These are phyloP conservation scores for Yamadazyma kitorensis DNA, from an alignment of 805 yeast genomes.

Conservation along the genomic window DNA sequence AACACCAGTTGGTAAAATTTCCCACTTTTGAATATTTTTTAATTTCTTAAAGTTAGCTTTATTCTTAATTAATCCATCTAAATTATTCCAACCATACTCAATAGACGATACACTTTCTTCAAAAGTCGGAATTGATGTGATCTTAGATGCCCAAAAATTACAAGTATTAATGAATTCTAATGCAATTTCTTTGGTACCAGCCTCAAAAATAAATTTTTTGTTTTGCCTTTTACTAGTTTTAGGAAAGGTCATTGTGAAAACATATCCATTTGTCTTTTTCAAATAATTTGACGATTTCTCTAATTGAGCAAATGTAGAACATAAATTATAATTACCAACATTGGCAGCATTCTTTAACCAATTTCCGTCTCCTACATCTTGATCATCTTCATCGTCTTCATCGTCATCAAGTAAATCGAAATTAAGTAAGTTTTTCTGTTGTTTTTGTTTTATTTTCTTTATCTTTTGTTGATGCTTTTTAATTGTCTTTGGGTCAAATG, in stretches of 20 bases:
- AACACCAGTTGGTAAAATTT: constrained; percentile 37
- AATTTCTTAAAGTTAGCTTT: constrained; percentile 28
- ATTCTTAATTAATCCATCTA: constrained; percentile 27
- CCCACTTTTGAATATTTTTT: constrained; percentile 43
- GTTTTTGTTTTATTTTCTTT: constrained; percentile 20
- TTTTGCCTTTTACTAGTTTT: constrained; percentile 30
- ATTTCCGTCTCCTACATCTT: constrained; percentile 57
- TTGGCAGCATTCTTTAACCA: constrained; percentile 65
- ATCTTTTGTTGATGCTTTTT: constrained; percentile 37
- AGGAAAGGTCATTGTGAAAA: constrained; percentile 60
- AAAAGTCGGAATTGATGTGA: constrained; percentile 71
- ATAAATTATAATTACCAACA: constrained; percentile 50
- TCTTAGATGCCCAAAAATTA: constrained; percentile 88
- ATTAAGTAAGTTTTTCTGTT: constrained; percentile 10
- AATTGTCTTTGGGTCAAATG: constrained; percentile 46
- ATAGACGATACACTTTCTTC: constrained; percentile 71
- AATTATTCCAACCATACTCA: constrained; percentile 77
- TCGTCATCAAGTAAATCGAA: constrained; percentile 11
- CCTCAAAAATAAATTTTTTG: constrained; percentile 56
- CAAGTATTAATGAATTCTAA: constrained; percentile 69
- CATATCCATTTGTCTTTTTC: constrained; percentile 14
- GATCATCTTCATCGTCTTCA: constrained; percentile 17
- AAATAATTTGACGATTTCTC: constrained; percentile 19
- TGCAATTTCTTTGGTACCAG: constrained; percentile 67
- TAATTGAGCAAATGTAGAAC: constrained; percentile 48